Evolutionary conservation across 2,329 filamentous ascomycete genomes (phyloP).

Genomic region (Aureobasidium mangrovei): DNA sequence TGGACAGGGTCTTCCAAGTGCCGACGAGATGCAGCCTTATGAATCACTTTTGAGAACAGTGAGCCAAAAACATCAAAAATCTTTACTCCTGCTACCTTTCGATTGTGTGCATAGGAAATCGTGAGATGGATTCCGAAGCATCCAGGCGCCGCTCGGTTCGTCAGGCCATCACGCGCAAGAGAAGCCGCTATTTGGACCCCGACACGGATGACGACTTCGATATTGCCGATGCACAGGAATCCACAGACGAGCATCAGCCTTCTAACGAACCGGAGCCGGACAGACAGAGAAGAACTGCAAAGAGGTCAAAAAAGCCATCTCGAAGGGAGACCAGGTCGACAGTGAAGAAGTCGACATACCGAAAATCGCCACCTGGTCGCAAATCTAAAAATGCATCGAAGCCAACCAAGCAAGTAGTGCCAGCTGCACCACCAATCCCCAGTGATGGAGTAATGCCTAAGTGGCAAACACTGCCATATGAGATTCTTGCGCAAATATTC

Average conservation of each 20-base stretch:
- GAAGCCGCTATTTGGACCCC: slow-evolving; percentile 27
- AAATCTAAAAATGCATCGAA: slow-evolving; percentile 21
- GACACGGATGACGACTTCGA: slow-evolving; percentile 29
- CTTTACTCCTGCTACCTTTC: too few relatives aligned
- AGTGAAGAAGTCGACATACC: slow-evolving; percentile 1
- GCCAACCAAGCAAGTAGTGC: slow-evolving; percentile 17
- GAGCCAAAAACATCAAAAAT: too few relatives aligned
- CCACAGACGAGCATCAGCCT: neutral
- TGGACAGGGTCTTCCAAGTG: too few relatives aligned
- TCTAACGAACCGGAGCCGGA: neutral
- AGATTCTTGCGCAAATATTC: slow-evolving; percentile 29
- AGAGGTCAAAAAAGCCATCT: slow-evolving; percentile 4
- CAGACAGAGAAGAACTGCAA: slow-evolving; percentile 1
- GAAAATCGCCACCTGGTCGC: slow-evolving; percentile 13
- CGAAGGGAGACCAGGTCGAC: slow-evolving; percentile 12
- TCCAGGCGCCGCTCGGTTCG: slow-evolving; percentile 27
- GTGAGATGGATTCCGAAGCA: slow-evolving; percentile 1
- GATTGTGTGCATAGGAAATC: too few relatives aligned
- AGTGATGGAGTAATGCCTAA: slow-evolving; percentile 26
- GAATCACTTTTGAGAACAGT: too few relatives aligned
- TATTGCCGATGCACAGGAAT: slow-evolving; percentile 2
- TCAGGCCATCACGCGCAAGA: slow-evolving; percentile 26
- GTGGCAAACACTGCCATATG: slow-evolving; percentile 28
- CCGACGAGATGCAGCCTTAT: too few relatives aligned
- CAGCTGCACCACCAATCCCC: slow-evolving; percentile 17